These are phyloP conservation scores for Insectozyma bohioensis DNA, from an alignment of 1,139 yeast genomes.

Conservation along the genomic window DNA sequence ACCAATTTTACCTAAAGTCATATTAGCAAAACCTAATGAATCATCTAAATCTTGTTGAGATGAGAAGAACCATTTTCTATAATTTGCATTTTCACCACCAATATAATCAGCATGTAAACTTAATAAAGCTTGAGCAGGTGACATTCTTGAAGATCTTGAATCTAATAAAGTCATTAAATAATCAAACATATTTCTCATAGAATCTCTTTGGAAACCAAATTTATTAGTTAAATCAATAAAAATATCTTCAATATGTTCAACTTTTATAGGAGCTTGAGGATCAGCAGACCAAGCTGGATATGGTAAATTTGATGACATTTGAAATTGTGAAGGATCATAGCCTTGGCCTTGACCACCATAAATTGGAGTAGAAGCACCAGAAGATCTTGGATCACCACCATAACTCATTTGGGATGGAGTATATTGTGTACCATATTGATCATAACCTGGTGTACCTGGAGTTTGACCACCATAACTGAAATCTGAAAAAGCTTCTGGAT, in stretches of 20 bases:
- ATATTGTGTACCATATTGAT: slow-evolving; percentile 76
- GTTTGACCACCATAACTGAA: slow-evolving; percentile 73
- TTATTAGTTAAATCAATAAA: slow-evolving; percentile 86
- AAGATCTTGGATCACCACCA: slow-evolving; percentile 73
- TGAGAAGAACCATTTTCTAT: slow-evolving; percentile 46
- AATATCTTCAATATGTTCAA: slow-evolving; percentile 89
- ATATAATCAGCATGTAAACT: slow-evolving; percentile 94
- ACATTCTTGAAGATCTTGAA: slow-evolving; percentile 94
- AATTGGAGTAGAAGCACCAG: slow-evolving; percentile 95
- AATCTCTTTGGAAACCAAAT: slow-evolving; percentile 97
- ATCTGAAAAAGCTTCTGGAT: slow-evolving; percentile 77
- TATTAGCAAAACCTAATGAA: slow-evolving; percentile 48
- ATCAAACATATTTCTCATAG: slow-evolving; percentile 96
- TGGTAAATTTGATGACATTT: slow-evolving; percentile 63
- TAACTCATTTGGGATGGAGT: slow-evolving; percentile 84
- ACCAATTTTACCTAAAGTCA: slow-evolving; percentile 73
- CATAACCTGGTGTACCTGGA: slow-evolving; percentile 67
- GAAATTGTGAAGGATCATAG: slow-evolving; percentile 68
- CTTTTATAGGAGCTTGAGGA: slow-evolving; percentile 72
- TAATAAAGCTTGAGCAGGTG: slow-evolving; percentile 91
- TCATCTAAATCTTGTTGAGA: slow-evolving; percentile 43
- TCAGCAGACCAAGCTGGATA: slow-evolving; percentile 97
- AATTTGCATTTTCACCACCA: slow-evolving; percentile 47
- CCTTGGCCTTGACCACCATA: slow-evolving; percentile 67
- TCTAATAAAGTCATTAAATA: slow-evolving; percentile 92